These are phyloP conservation scores for Eleusine indica DNA, from an alignment of 176 grass and related monocot genomes.

Conservation along the genomic window DNA sequence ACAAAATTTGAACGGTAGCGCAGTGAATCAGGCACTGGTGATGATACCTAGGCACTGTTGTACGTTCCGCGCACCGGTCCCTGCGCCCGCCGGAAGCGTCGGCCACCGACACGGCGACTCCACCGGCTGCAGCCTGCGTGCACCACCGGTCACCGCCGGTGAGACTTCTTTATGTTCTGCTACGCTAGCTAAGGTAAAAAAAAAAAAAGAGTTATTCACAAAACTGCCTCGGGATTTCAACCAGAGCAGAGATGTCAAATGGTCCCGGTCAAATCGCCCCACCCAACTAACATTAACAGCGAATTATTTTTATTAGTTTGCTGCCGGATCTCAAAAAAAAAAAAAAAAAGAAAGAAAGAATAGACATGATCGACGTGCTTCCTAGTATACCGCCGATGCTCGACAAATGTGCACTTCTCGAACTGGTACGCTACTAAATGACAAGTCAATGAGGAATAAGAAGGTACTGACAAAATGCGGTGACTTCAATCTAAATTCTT, in stretches of 20 bases:
- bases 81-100: constrained; percentile 34
- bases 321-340: constrained; percentile 3
- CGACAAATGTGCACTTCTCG: background rate
- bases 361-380: background rate
- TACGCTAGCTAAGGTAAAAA: background rate
- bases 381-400: constrained; percentile 1
- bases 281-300: constrained; percentile 3
- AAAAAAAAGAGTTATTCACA: background rate
- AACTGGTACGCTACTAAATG: background rate
- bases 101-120: constrained; percentile 59
- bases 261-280: constrained; percentile 47
- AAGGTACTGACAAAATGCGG: background rate
- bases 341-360: background rate
- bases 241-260: constrained; percentile 33
- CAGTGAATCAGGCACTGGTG: constrained; percentile 42
- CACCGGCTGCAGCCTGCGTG: constrained; percentile 33
- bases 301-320: background rate
- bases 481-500: background rate
- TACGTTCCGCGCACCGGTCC: constrained; percentile 11
- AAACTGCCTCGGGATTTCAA: constrained; percentile 35
- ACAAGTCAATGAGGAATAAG: constrained; percentile 3
- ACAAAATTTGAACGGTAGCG: constrained; percentile 11
- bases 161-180: background rate
- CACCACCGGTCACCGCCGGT: constrained; percentile 27
- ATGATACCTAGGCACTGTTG: constrained; percentile 14